A percentile compares a stretch with the other conserved stretches of the same genome.
phyloP scores from a whole-genome alignment of 768 basidiomycete genomes.

The Kwoniella europaea region DNA sequence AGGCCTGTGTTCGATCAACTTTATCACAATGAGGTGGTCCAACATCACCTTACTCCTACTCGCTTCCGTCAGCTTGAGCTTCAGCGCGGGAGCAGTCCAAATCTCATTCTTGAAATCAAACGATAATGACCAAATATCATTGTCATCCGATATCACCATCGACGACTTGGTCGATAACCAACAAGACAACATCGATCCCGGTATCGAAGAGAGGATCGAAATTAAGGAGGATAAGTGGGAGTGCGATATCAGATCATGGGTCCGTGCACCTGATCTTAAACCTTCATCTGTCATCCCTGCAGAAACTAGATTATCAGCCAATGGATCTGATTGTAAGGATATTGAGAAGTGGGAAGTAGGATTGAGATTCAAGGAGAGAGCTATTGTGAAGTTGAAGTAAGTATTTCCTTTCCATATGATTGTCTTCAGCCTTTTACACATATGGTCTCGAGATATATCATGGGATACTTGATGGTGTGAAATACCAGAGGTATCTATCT shows the following conservation, averaged over 20 bases:
- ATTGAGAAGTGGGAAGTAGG: slow-evolving; percentile 40
- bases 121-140: neutral
- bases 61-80: no score
- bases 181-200: no score
- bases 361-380: slow-evolving; percentile 39
- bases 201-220: neutral
- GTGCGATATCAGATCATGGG: slow-evolving; percentile 37
- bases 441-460: neutral
- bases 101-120: neutral
- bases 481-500: no score
- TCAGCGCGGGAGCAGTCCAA: neutral
- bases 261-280: slow-evolving; percentile 36
- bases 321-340: slow-evolving; percentile 35
- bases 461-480: no score
- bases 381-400: slow-evolving; percentile 39
- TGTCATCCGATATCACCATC: neutral
- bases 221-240: slow-evolving; percentile 2
- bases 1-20: neutral
- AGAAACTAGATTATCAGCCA: slow-evolving; percentile 33
- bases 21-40: neutral
- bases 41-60: neutral
- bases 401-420: slow-evolving; percentile 1
- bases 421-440: neutral
- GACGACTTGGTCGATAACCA: no score
- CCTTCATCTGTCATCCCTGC: slow-evolving; percentile 25